Evolutionary conservation across 768 basidiomycete species (phyloP).

Genomic region (Termitomyces eurrhizus): DNA sequence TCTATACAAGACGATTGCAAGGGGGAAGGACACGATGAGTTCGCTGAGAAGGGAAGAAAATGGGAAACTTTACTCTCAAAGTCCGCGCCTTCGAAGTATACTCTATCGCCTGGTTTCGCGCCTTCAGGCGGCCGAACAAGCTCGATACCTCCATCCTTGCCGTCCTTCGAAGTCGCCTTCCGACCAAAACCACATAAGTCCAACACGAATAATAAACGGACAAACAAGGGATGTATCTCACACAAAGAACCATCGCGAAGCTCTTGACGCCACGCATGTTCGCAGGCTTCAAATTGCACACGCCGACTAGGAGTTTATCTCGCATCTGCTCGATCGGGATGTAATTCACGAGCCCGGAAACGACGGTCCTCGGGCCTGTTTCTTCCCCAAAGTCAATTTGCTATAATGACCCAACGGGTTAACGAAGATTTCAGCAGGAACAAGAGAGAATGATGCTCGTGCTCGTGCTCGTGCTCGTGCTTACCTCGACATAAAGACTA

Average conservation of each 20-base stretch:
- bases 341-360: constrained; percentile 95
- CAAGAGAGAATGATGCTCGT: too few relatives aligned
- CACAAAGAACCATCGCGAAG: constrained; percentile 96
- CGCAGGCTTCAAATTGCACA: constrained; percentile 94
- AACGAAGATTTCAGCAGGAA: too few relatives aligned
- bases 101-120: constrained; percentile 85
- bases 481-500: constrained; percentile 90
- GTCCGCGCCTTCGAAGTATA: constrained; percentile 92
- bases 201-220: not conserved
- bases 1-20: constrained; percentile 27
- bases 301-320: constrained; percentile 76
- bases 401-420: constrained; percentile 32
- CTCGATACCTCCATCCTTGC: constrained; percentile 88
- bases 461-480: constrained; percentile 3
- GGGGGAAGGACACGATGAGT: too few relatives aligned
- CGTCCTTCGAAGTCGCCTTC: constrained; percentile 87
- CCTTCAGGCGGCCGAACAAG: constrained; percentile 84
- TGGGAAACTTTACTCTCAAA: constrained; percentile 60
- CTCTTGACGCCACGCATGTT: constrained; percentile 98
- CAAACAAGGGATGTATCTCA: constrained; percentile 28
- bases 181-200: not conserved
- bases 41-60: too few relatives aligned
- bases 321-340: constrained; percentile 94
- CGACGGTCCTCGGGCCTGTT: constrained; percentile 91
- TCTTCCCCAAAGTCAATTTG: constrained; percentile 97